Base-by-base conservation (phyloP, 1,139 yeast genomes). In the Pichia sp. region DNA sequence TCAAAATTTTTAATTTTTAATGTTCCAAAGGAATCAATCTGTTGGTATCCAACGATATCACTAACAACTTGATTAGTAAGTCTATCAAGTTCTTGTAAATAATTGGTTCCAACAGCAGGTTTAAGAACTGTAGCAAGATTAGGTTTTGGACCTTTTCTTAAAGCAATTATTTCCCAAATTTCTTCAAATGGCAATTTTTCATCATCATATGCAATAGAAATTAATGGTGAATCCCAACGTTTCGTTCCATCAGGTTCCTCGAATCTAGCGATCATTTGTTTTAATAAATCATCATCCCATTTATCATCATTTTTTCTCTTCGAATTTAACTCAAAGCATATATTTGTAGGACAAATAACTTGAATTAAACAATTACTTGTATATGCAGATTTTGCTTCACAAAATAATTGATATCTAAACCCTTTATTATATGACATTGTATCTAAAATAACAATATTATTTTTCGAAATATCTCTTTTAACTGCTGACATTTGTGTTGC, bases 171-270 rank as follows among this genome's bases (percentile, higher is more conserved):
- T 46, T 78, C 77, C 90, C 94, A 86, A 4, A 89, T 73, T 24
- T 78, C 85, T 4, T 82, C 82, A 11, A 78, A 64, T 0, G 90
- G 87, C 12, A 85, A 57, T 6, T 67, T 62, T 3, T 25, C 68
- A 48, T 80, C 81, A 39, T 77, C 80, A 37, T 80, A 74, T 3
- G 81, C 74, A 38, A 49, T 27, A 2, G 87, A 78, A 61, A 87
- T 83, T 51, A 90, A 66, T 2, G 99, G 99, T 4, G 95, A 80
- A 61, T 92, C 99, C 98, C 98, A 92, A 49, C 97, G 70, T 33
- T 83, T 78, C 59, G 78, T 76, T 23, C 81, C 80, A 57, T 87
- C 85, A 1, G 99, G 99, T 61, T 92, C 98, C 63, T 92, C 98
- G 59, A 82, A 94, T 51, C 98, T 66, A 79, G 89, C 85, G 5